Base-by-base conservation (phyloP, 306 rosid genomes). In the Adenanthera pavonina region DNA sequence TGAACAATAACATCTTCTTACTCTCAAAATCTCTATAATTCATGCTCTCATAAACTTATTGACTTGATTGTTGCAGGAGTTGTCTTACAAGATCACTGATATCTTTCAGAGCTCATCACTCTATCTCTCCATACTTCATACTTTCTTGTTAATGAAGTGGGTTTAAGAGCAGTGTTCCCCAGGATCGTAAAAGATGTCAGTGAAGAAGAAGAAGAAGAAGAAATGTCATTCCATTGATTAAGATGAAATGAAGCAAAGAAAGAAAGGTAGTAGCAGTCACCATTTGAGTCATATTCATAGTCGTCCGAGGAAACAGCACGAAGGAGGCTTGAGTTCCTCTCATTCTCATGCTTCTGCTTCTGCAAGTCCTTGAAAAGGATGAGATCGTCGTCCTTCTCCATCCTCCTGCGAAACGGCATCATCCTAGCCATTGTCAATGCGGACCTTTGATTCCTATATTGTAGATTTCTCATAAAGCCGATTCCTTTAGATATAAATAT, bases 331-430 rank as follows among this genome's bases (percentile, higher is more conserved):
- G 85, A 60, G 7, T 59, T 20, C 2, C 84, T 76, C 9, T 92
- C 92, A 70, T 75, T 90, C 51, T 87, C 86, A 7, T 75, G 88
- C 57, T 86, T 89, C 66, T 84, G 72, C 84, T 69, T 69, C 74
- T 69, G 56, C 74, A 94, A 54, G 34, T 94, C 97, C 76, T 76
- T 65, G 81, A 94, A 94, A 14, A 94, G 94, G 1, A 81, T 30
- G 20, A 94, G 94, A n/a, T 92, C 98, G 0, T 83, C 84, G n/a
- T 74, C 84, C 47, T 47, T 25, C 4, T 80, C 78, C 67, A 25
- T 56, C 16, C 59, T 49, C 6, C 84, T 67, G 2, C 74, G 74
- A 69, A 69, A 69, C 56, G 56, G 38, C 74, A 46, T 46, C 52
- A 20, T 78, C 56, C 33, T 44, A 44, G 36, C 73, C 73, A 43